phyloP scores from a whole-genome alignment of 148 eudicot species.

The Agrostemma githago region DNA sequence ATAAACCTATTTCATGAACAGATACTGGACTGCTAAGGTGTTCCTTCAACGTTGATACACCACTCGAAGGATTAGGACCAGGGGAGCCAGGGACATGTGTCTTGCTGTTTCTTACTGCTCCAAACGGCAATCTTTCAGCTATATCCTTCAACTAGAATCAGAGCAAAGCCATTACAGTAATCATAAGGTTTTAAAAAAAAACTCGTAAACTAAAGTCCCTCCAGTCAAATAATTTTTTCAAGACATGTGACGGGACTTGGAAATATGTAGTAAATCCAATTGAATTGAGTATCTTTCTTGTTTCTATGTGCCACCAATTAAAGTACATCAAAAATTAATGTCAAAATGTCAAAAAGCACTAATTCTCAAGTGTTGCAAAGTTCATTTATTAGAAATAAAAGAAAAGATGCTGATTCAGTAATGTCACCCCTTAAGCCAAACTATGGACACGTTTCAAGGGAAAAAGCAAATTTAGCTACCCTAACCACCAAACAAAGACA shows the following conservation, averaged over 20 bases:
- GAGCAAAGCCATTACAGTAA: not conserved
- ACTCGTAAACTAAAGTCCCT: not conserved
- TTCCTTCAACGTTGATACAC: constrained; percentile 25
- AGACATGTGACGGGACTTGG: not conserved
- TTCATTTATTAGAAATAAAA: not conserved
- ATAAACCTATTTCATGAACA: constrained; percentile 25
- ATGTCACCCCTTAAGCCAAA: not conserved
- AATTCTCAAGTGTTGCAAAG: not conserved
- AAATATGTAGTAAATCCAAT: not conserved
- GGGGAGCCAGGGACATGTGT: constrained; percentile 25
- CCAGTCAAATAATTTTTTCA: not conserved
- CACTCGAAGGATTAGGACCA: constrained; percentile 22
- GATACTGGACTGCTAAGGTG: constrained; percentile 25
- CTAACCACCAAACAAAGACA: not conserved
- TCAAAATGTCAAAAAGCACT: not conserved
- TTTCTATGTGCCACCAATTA: not conserved
- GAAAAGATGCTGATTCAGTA: not conserved
- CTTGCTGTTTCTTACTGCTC: constrained; percentile 32
- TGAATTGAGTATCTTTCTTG: not conserved
- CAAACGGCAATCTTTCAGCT: constrained; percentile 43
- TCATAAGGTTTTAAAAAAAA: not conserved
- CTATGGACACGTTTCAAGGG: not conserved
- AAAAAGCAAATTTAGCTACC: not conserved
- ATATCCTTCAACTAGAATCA: constrained; percentile 41
- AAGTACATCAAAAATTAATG: not conserved